Conservation (phyloP, 345 rosid species). For the Lepidium didymum region DNA sequence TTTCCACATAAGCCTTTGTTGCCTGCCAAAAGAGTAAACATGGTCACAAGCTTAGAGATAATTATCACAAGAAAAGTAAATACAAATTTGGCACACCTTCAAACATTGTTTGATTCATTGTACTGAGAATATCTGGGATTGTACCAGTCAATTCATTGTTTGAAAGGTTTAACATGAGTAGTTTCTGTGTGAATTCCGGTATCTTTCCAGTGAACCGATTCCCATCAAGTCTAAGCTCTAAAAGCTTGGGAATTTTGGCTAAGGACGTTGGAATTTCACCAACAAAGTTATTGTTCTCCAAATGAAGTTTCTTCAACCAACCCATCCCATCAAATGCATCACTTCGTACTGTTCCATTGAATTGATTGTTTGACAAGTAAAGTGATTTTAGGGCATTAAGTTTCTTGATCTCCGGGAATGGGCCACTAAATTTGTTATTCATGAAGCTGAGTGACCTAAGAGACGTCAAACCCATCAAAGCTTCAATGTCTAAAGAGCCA, state of each 20-base stretch:
- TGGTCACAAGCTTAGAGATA: neutral
- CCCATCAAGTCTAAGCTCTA: slow-evolving; percentile 49
- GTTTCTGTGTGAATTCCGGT: slow-evolving; percentile 42
- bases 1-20: slow-evolving; percentile 63
- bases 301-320: slow-evolving; percentile 52
- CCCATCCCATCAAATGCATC: slow-evolving; percentile 56
- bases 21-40: slow-evolving; percentile 32
- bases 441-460: slow-evolving; percentile 55
- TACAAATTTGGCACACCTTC: slow-evolving; percentile 32
- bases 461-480: slow-evolving; percentile 30
- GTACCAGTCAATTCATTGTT: slow-evolving; percentile 53
- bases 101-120: slow-evolving; percentile 30
- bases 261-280: slow-evolving; percentile 68
- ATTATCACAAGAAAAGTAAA: neutral
- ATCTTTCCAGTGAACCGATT: slow-evolving; percentile 54
- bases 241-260: slow-evolving; percentile 39
- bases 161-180: slow-evolving; percentile 39
- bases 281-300: slow-evolving; percentile 43
- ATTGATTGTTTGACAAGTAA: slow-evolving; percentile 54
- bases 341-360: slow-evolving; percentile 45
- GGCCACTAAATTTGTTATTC: slow-evolving; percentile 53
- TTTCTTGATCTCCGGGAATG: slow-evolving; percentile 51
- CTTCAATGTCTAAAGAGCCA: slow-evolving; percentile 43
- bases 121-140: slow-evolving; percentile 44
- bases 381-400: slow-evolving; percentile 43